Evolutionary conservation across 2,329 filamentous ascomycete genomes (phyloP).

Genomic region (Colletotrichum orchidophilum): DNA sequence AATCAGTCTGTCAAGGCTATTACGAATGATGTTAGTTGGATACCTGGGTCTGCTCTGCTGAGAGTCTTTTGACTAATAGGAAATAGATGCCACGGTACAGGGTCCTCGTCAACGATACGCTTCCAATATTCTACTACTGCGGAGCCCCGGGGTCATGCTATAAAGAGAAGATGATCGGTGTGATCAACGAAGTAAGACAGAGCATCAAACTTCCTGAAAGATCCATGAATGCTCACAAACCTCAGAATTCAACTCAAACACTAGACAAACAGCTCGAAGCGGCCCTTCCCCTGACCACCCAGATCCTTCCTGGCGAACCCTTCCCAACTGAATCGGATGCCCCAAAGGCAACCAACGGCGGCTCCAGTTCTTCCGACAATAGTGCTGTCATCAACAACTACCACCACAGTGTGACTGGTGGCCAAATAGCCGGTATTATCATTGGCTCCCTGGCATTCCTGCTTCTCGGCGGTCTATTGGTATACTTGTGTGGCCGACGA

Average conservation of each 20-base stretch:
- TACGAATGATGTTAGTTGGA: constrained; percentile 51
- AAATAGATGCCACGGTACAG: constrained; percentile 53
- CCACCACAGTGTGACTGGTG: constrained; percentile 41
- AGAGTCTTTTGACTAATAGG: constrained; percentile 42
- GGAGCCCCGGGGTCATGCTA: constrained; percentile 73
- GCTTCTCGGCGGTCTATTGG: constrained; percentile 52
- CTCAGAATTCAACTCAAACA: constrained; percentile 56
- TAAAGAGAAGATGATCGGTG: constrained; percentile 76
- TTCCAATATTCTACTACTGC: constrained; percentile 76
- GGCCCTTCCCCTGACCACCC: constrained; percentile 58
- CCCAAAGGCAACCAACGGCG: constrained; percentile 23
- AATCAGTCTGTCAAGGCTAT: constrained; percentile 56
- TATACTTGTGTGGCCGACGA: constrained; percentile 58
- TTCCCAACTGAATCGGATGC: constrained; percentile 58
- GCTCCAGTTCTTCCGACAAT: constrained; percentile 21
- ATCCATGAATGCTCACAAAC: constrained; percentile 18
- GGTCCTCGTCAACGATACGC: constrained; percentile 65
- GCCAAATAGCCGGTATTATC: constrained; percentile 68
- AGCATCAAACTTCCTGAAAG: background rate
- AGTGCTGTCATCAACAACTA: constrained; percentile 23
- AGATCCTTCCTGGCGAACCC: constrained; percentile 65
- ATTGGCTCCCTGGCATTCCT: constrained; percentile 60
- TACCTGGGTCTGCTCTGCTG: background rate
- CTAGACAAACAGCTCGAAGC: constrained; percentile 57
- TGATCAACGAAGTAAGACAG: constrained; percentile 71